phyloP scores from a whole-genome alignment of 2,329 filamentous ascomycete species.

The Fusarium lateritium region DNA sequence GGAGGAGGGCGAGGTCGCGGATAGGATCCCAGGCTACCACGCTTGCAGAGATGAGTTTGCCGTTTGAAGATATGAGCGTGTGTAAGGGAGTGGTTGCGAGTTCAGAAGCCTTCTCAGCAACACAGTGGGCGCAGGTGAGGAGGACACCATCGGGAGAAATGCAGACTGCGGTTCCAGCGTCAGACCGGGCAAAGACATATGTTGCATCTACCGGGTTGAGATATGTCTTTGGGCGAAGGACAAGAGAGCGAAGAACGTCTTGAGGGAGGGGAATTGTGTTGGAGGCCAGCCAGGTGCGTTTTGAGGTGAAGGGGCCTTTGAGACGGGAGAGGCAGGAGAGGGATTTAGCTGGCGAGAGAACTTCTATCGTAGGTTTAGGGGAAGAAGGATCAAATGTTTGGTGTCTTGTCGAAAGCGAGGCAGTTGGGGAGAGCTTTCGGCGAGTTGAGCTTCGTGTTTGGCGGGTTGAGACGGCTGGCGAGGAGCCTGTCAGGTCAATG shows the following conservation, averaged over 20 bases:
- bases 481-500: slow-evolving; percentile 7
- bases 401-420: background rate
- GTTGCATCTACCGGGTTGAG: slow-evolving; percentile 46
- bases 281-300: slow-evolving; percentile 40
- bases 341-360: background rate
- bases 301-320: slow-evolving; percentile 16
- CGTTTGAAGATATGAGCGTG: slow-evolving; percentile 62
- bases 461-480: background rate
- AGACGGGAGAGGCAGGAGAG: background rate
- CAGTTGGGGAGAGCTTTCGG: slow-evolving; percentile 1
- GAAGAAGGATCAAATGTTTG: background rate
- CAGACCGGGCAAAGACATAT: slow-evolving; percentile 64
- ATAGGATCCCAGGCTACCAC: slow-evolving; percentile 59
- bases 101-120: slow-evolving; percentile 59
- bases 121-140: slow-evolving; percentile 66
- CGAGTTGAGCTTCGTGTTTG: slow-evolving; percentile 37
- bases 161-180: slow-evolving; percentile 67
- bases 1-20: slow-evolving; percentile 64
- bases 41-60: slow-evolving; percentile 56
- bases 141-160: slow-evolving; percentile 61
- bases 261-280: slow-evolving; percentile 35
- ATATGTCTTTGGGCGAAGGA: slow-evolving; percentile 8
- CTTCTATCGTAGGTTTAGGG: slow-evolving; percentile 13
- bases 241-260: slow-evolving; percentile 9
- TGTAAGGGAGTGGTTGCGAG: slow-evolving; percentile 47